These are phyloP conservation scores for Achaetomium macrosporum DNA, from an alignment of 2,329 filamentous ascomycete species.

Conservation along the genomic window DNA sequence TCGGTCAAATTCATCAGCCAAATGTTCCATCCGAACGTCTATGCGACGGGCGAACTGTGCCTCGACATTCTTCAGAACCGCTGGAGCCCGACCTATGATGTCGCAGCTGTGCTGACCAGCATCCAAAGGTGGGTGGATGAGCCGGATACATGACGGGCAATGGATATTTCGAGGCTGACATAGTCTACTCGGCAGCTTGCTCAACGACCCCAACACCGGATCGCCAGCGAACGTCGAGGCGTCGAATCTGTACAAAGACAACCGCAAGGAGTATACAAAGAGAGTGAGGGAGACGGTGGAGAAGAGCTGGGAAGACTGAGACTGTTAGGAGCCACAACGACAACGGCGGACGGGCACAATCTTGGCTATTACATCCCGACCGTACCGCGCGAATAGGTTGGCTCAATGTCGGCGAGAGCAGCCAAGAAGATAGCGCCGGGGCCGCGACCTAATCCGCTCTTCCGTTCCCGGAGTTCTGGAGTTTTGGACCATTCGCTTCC, in stretches of 20 bases:
- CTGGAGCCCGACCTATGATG: constrained; percentile 98
- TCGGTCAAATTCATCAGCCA: constrained; percentile 97
- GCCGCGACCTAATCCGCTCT: background rate
- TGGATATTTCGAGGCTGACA: constrained; percentile 25
- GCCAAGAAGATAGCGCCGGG: background rate
- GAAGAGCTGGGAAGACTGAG: constrained; percentile 95
- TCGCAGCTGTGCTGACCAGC: constrained; percentile 92
- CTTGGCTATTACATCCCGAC: too few species aligned
- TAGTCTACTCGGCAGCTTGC: constrained; percentile 52
- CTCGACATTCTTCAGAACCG: constrained; percentile 95
- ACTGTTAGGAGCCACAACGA: too few species aligned
- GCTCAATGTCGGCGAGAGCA: constrained; percentile 5
- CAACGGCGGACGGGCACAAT: too few species aligned
- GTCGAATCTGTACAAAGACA: constrained; percentile 97
- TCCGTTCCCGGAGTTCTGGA: constrained; percentile 11
- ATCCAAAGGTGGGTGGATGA: constrained; percentile 71
- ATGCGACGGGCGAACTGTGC: constrained; percentile 92
- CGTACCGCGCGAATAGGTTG: background rate
- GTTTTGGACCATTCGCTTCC: constrained; percentile 11
- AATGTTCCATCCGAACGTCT: constrained; percentile 99
- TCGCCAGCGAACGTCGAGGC: constrained; percentile 97
- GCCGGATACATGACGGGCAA: background rate
- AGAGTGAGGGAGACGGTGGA: constrained; percentile 93
- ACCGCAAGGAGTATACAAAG: constrained; percentile 93
- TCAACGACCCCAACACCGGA: constrained; percentile 98